Conservation (phyloP, 2,329 filamentous ascomycete genomes). For the Cyphellophora europaea region DNA sequence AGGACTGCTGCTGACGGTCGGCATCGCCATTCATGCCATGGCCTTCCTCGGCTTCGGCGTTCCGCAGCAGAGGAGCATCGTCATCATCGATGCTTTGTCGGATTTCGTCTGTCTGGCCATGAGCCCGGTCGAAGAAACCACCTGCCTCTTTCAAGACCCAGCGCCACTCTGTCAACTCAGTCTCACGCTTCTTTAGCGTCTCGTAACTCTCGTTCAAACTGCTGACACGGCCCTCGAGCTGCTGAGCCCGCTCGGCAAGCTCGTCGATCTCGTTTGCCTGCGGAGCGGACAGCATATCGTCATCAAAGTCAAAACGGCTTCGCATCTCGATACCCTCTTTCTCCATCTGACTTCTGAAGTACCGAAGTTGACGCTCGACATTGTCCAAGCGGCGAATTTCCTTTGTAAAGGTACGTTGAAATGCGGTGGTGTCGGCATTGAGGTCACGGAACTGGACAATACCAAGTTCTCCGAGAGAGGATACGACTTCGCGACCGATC, state of each 20-base stretch:
- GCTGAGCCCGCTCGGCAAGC: conserved; percentile 82
- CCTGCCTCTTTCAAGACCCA: conserved; percentile 96
- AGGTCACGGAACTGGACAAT: conserved; percentile 97
- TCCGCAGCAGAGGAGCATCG: conserved; percentile 84
- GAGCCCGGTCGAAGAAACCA: conserved; percentile 87
- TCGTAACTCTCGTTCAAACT: conserved; percentile 98
- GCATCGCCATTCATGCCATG: conserved; percentile 49
- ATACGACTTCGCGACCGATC: conserved; percentile 95
- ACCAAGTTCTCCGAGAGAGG: conserved; percentile 89
- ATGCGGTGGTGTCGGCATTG: conserved; percentile 85
- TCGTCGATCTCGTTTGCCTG: conserved; percentile 94
- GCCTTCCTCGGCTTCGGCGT: conserved; percentile 71
- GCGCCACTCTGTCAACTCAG: conserved; percentile 94
- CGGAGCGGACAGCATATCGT: conserved; percentile 72
- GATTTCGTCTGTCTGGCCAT: conserved; percentile 95
- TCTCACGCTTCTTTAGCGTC: conserved; percentile 93
- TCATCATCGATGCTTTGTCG: conserved; percentile 81
- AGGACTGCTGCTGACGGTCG: conserved; percentile 55
- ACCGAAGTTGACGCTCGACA: conserved; percentile 92
- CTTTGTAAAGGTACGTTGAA: conserved; percentile 94
- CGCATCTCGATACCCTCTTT: conserved; percentile 79
- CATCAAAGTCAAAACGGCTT: conserved; percentile 79
- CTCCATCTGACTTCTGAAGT: conserved; percentile 93
- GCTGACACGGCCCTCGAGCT: conserved; percentile 79
- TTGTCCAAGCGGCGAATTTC: conserved; percentile 97